These are phyloP conservation scores for Peronospora belbahrii DNA, from an alignment of 352 stramenopile species.

Conservation along the genomic window DNA sequence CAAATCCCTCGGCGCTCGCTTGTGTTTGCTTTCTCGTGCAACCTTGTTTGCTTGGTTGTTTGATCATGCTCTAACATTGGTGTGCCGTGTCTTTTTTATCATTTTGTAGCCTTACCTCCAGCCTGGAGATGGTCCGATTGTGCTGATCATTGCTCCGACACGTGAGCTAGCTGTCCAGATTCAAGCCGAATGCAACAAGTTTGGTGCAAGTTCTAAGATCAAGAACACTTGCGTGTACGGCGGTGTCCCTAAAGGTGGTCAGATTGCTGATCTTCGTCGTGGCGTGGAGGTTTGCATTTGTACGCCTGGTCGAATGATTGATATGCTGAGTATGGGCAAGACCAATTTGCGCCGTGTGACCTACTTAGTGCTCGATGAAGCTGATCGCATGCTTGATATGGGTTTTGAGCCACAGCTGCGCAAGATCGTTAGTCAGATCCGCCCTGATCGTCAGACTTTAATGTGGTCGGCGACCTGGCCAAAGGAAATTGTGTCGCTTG, in stretches of 20 bases:
- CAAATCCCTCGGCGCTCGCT: slow-evolving; percentile 35
- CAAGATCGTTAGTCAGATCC: slow-evolving; percentile 96
- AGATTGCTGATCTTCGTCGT: slow-evolving; percentile 80
- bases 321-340: slow-evolving; percentile 95
- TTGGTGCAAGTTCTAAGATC: slow-evolving; percentile 94
- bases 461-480: slow-evolving; percentile 99
- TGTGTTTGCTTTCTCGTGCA: slow-evolving; percentile 37
- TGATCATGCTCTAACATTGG: slow-evolving; percentile 23
- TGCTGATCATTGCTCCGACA: slow-evolving; percentile 96
- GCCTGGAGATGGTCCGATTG: slow-evolving; percentile 97
- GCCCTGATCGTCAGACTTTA: slow-evolving; percentile 96
- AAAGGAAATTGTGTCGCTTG: slow-evolving; percentile 95
- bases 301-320: slow-evolving; percentile 96
- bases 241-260: slow-evolving; percentile 92
- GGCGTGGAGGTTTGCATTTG: slow-evolving; percentile 85
- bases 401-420: slow-evolving; percentile 92
- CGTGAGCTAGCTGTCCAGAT: slow-evolving; percentile 99
- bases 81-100: slow-evolving; percentile 13
- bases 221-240: slow-evolving; percentile 99
- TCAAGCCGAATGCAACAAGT: slow-evolving; percentile 98
- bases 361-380: slow-evolving; percentile 99
- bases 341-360: slow-evolving; percentile 95
- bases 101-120: slow-evolving; percentile 81
- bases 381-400: slow-evolving; percentile 95
- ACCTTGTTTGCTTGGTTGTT: slow-evolving; percentile 2